Base-by-base conservation (phyloP, 805 yeast genomes). In the Schizosaccharomyces cryophilus region DNA sequence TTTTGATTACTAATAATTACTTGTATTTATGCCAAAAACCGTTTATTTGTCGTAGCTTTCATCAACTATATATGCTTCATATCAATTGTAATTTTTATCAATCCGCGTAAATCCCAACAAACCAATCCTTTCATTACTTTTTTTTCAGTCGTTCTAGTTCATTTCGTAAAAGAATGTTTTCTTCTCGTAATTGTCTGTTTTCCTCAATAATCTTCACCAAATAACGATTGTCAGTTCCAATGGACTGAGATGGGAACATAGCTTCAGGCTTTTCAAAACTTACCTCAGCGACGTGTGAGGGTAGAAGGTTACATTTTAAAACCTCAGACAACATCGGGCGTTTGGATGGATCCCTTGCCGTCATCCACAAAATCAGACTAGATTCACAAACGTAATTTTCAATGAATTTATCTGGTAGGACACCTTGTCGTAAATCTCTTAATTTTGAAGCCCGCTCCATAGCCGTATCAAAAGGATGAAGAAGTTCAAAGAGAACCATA, bases 401-500 rank as follows among this genome's bases (percentile, higher is more conserved):
- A 15, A 35, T 19, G 11, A 56, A 56, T 26, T 35, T 47, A 19
- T 56, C 60, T 4, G 60, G 60, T 9, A 56, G 21, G n/a, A 31
- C 26, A 13, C 60, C 60, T 35, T 26, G 60, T 15, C 42, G 40
- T 6, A 56, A 15, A 6, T 56, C 38, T 29, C 29, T 45, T 17
- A 93, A 72, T 9, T 81, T 85, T 58, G 77, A 75, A 9, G 84
- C 88, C 60, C 98, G 77, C 69, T 93, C 99, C 96, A 93, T 93
- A 1, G 87, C 89, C 0, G 99, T 93, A n/a, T 77, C 75, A 66
- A 90, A 76, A 0, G 83, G 76, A 69, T 83, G 87, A 38, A 87
- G 78, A 97, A 93, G 93, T 69, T 93, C 98, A 70, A 93, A 93
- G 68, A 93, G 87, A 1, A 93, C 93, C 42, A 93, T 81, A 3